These are phyloP conservation scores for Avena sativa DNA, from an alignment of 176 grass and related monocot species.

Conservation along the genomic window DNA sequence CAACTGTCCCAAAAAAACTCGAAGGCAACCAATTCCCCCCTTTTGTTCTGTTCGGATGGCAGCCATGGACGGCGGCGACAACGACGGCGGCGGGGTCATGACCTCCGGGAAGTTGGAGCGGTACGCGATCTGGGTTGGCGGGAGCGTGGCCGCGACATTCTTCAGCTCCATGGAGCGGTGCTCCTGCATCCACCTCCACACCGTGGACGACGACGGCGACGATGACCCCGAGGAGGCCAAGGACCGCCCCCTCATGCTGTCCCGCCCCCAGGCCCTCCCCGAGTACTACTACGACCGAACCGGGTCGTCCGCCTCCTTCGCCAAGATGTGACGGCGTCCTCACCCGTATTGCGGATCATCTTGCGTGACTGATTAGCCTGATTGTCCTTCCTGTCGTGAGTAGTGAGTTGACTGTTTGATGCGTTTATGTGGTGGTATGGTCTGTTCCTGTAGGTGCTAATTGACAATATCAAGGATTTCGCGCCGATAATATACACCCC, in stretches of 20 bases:
- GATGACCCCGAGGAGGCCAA: conserved; percentile 72
- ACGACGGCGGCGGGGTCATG: conserved; percentile 38
- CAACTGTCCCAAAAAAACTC: background rate
- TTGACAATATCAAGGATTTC: conserved; percentile 99
- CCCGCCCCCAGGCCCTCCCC: conserved; percentile 52
- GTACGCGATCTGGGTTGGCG: conserved; percentile 64
- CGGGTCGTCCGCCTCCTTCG: conserved; percentile 46
- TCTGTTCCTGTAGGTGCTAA: conserved; percentile 71
- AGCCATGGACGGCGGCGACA: conserved; percentile 46
- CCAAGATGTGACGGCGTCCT: conserved; percentile 52
- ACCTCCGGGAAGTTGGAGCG: conserved; percentile 52
- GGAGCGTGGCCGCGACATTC: conserved; percentile 68
- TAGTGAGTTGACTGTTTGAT: background rate
- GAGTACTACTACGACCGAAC: conserved; percentile 58
- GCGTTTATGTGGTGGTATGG: background rate
- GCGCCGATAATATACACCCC: conserved; percentile 96
- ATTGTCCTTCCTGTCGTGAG: background rate
- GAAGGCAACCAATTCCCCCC: background rate
- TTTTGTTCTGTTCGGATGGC: background rate
- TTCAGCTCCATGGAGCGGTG: conserved; percentile 79
- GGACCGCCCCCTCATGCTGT: conserved; percentile 70
- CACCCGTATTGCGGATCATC: background rate
- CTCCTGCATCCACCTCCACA: conserved; percentile 89
- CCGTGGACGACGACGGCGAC: conserved; percentile 71
- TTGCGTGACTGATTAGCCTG: background rate